Evolutionary conservation across 2,329 filamentous ascomycete species (phyloP), one percentile per base, ranked within the genome.

Genomic region (Atkinsonella hypoxylon): DNA sequence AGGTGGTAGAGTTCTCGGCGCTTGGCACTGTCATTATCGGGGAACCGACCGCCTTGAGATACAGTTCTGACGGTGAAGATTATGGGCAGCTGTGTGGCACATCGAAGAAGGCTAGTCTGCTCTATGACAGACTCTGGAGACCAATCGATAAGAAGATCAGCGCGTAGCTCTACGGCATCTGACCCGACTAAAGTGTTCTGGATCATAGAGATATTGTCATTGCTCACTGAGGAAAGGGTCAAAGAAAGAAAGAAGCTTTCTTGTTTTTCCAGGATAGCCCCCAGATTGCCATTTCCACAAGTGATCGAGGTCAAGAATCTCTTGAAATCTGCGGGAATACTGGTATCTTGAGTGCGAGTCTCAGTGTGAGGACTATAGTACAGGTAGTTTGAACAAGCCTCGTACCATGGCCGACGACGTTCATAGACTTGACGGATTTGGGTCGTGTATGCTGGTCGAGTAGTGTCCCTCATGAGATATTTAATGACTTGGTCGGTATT

Each of bases 181-280:
- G 87, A 86, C 4, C 93, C 93, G 40, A 94, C 82, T 12, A 85
- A 81, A 42, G 89, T 84, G 48, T 81, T 74, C 1, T 83, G 81
- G 43, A 98, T 74, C 30, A 83, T 70, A 18, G 82, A 73, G 9
- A 81, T 64, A 31, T 83, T 79, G 18, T 78, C 70, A 11, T 77
- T 7, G 10, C 41, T 71, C 15, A 97, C 71, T 57, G 87, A 79
- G 1, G 90, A 87, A 48, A 93, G 73, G 0, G 93, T 97, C 45
- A 98, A 71, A 9, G 90, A 90, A 20, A 97, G 87, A 60, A 98
- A 98, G 73, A 95, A 97, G 18, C 87, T 93, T 46, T 87, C 80
- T 57, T 81, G 79, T 66, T 83, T 85, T 61, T 53, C 50, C 32
- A 56, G 51, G n/a, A 68, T 55, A 5, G 56, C 53, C n/a, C 60